These are phyloP conservation scores for Prunus campanulata DNA, from an alignment of 306 rosid species.

Conservation along the genomic window DNA sequence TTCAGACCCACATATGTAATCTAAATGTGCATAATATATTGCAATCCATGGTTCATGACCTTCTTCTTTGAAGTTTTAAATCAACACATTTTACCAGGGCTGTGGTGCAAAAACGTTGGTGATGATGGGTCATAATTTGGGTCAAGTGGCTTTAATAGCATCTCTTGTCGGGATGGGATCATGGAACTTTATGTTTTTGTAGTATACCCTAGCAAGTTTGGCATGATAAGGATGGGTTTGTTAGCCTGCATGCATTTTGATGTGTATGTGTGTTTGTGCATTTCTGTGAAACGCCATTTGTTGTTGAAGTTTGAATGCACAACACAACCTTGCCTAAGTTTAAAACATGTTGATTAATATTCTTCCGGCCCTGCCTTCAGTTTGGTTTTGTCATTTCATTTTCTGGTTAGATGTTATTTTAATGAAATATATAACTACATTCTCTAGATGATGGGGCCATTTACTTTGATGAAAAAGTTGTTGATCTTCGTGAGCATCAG, in stretches of 20 bases:
- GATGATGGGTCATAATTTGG: not conserved
- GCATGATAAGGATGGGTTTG: not conserved
- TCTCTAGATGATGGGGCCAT: slow-evolving; percentile 82
- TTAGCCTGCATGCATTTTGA: not conserved
- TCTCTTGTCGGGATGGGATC: not conserved
- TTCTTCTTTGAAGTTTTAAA: not conserved
- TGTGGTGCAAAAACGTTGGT: not conserved
- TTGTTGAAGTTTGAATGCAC: not conserved
- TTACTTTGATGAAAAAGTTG: slow-evolving; percentile 83
- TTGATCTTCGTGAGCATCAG: slow-evolving; percentile 59
- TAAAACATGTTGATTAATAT: not conserved
- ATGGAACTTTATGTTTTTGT: not conserved
- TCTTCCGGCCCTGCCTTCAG: not conserved
- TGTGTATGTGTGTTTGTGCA: slow-evolving; percentile 1
- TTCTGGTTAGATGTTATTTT: slow-evolving; percentile 4
- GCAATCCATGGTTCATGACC: not conserved
- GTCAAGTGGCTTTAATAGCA: not conserved
- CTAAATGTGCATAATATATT: not conserved
- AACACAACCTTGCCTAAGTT: not conserved
- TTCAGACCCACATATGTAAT: not conserved
- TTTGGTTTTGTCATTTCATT: not conserved
- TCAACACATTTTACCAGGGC: not conserved
- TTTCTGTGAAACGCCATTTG: not conserved
- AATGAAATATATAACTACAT: not conserved
- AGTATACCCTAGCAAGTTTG: slow-evolving; percentile 2